phyloP scores from a whole-genome alignment of 345 rosid species.

The Ricinus communis region DNA sequence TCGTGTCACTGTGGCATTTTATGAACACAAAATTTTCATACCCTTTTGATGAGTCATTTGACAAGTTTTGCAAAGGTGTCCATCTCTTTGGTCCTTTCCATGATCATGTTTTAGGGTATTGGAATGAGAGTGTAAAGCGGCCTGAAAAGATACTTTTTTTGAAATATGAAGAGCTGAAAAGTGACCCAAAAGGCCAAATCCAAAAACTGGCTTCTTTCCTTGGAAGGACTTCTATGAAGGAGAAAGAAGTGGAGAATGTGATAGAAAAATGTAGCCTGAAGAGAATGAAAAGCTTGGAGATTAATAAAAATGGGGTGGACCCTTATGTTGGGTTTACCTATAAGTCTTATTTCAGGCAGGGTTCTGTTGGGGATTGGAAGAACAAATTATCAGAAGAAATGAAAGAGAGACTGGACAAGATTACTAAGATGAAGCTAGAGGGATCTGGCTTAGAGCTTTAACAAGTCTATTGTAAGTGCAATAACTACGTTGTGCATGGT shows the following conservation, averaged over 20 bases:
- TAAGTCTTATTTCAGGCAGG: slow-evolving; percentile 35
- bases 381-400: slow-evolving; percentile 26
- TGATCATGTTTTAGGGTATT: slow-evolving; percentile 38
- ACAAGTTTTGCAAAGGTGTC: slow-evolving; percentile 31
- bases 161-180: slow-evolving; percentile 40
- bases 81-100: slow-evolving; percentile 32
- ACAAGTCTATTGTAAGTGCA: too few species aligned
- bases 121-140: slow-evolving; percentile 23
- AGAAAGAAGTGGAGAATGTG: slow-evolving; percentile 33
- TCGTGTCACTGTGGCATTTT: slow-evolving; percentile 10
- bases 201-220: slow-evolving; percentile 24
- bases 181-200: neutral
- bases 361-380: slow-evolving; percentile 42
- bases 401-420: slow-evolving; percentile 16
- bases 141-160: slow-evolving; percentile 35
- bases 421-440: slow-evolving; percentile 18
- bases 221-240: slow-evolving; percentile 15
- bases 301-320: slow-evolving; percentile 36
- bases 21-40: neutral
- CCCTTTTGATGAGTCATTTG: slow-evolving; percentile 24
- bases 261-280: slow-evolving; percentile 39
- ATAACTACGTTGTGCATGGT: too few species aligned
- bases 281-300: slow-evolving; percentile 43
- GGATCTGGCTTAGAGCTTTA: slow-evolving; percentile 19
- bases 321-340: slow-evolving; percentile 17